A percentile compares a stretch with the other conserved stretches of the same genome.
phyloP scores from a whole-genome alignment of 208 protist genomes.

The Herpetomonas muscarum region DNA sequence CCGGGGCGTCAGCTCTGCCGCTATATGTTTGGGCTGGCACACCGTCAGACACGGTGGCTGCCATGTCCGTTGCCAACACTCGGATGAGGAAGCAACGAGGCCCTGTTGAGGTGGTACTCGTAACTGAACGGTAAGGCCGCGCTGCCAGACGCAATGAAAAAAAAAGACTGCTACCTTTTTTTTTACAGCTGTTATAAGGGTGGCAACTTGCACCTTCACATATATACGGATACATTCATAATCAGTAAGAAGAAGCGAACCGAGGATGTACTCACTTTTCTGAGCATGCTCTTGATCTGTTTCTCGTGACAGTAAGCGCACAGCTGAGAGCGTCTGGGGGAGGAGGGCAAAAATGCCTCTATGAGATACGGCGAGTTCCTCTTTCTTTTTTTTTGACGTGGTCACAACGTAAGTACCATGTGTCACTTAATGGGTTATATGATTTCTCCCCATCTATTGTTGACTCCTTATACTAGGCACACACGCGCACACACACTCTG shows the following conservation, averaged over 20 bases:
- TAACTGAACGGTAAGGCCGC: neutral
- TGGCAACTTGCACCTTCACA: too few species aligned
- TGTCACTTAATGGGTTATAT: neutral
- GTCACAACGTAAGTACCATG: neutral
- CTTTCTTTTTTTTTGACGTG: too few species aligned
- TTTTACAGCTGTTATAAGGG: neutral
- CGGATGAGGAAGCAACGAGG: slow-evolving; percentile 3
- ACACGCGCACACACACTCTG: neutral
- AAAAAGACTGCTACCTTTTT: neutral
- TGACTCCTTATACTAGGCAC: neutral
- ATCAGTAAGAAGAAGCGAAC: too few species aligned
- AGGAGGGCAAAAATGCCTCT: too few species aligned
- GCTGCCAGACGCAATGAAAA: neutral
- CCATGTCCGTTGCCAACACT: slow-evolving; percentile 17
- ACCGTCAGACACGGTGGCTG: slow-evolving; percentile 3
- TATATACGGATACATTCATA: too few species aligned
- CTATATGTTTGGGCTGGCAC: slow-evolving; percentile 33
- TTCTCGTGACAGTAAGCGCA: too few species aligned
- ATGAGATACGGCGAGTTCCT: too few species aligned
- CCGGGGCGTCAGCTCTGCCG: slow-evolving; percentile 27
- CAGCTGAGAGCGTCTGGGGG: too few species aligned
- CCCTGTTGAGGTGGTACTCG: slow-evolving; percentile 9
- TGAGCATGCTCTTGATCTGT: too few species aligned
- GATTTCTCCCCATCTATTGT: neutral
- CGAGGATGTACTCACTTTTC: too few species aligned